Evolutionary conservation across 176 grass and related monocot genomes (phyloP), one percentile per base, ranked within the genome.

Genomic region (Cenchrus purpureus): DNA sequence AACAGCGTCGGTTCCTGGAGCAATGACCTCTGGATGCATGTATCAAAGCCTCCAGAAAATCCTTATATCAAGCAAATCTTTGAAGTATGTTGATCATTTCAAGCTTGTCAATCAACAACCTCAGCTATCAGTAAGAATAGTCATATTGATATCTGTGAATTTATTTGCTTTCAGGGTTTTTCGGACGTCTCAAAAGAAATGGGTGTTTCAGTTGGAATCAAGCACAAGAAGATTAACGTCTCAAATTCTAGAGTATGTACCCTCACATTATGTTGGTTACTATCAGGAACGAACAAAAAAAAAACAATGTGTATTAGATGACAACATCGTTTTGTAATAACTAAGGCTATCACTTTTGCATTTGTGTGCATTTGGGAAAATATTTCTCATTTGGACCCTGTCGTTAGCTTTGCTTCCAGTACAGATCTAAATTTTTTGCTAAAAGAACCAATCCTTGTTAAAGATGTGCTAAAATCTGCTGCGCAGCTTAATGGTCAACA

Each of bases 191-290:
- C 93, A 66, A 94, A 91, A 80, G 86, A 94, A 78, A 89, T 96
- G 82, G 91, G 88, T 29, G 81, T 99, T 92, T 92, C 91, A 79
- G 69, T 99, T 74, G 89, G 88, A 75, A 81, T 99, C 82, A 99
- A 96, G 88, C 97, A 99, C 81, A 99, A 99, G 90, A 99, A 99
- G 86, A 99, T 99, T 75, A 99, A 99, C 77, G 91, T 99, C 58
- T 99, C 97, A 19, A 92, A 99, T 73, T 85, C 94, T 82, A 87
- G 97, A 80, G 97, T 99, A 88, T 83, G 94, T 85, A 78, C 49
- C 32, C 50, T 74, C 76, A 22, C 51, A 16, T 73, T 73, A 37
- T 10, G 60, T 52, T n/a, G 15, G 12, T 83, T 83, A 25, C 28
- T n/a, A 52, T 63, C 74, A 84, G 31, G 55, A 80, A 50, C 51